phyloP scores from a whole-genome alignment of 257 asterid genomes.

The Nicotiana paniculata region DNA sequence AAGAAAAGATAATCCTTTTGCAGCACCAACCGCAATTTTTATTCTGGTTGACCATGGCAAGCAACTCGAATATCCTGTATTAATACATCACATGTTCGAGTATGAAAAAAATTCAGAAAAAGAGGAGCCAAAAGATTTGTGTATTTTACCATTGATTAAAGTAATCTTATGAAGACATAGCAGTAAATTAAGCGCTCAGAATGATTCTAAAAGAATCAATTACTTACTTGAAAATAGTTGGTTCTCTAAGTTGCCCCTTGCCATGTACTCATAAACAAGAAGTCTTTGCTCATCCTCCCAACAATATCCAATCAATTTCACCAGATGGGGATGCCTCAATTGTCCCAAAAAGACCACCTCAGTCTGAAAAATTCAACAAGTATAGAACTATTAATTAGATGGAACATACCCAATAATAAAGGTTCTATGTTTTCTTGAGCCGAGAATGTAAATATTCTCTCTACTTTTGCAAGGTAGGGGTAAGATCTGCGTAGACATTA shows the following conservation, averaged over 20 bases:
- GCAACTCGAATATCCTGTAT: constrained; percentile 49
- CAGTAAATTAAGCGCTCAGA: constrained; percentile 11
- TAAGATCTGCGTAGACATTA: too few relatives aligned
- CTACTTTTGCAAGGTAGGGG: too few relatives aligned
- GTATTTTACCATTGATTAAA: neutral
- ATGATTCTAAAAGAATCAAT: neutral
- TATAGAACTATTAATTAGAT: too few relatives aligned
- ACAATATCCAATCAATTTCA: constrained; percentile 79
- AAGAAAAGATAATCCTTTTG: constrained; percentile 75
- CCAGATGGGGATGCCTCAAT: constrained; percentile 67
- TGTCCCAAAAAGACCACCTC: constrained; percentile 82
- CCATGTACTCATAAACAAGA: constrained; percentile 82
- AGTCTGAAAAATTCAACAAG: constrained; percentile 26
- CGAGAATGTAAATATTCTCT: too few relatives aligned
- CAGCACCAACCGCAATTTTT: constrained; percentile 66
- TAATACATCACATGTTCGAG: neutral
- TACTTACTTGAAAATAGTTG: constrained; percentile 62
- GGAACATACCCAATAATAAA: too few relatives aligned
- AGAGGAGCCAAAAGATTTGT: neutral
- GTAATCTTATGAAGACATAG: neutral
- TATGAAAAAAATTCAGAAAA: neutral
- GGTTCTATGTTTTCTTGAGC: too few relatives aligned
- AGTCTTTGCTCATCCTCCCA: constrained; percentile 76
- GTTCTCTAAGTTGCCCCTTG: constrained; percentile 65
- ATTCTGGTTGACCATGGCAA: constrained; percentile 71